Base-by-base conservation (phyloP, 179 eudicot species). In the Amaranthus tricolor region DNA sequence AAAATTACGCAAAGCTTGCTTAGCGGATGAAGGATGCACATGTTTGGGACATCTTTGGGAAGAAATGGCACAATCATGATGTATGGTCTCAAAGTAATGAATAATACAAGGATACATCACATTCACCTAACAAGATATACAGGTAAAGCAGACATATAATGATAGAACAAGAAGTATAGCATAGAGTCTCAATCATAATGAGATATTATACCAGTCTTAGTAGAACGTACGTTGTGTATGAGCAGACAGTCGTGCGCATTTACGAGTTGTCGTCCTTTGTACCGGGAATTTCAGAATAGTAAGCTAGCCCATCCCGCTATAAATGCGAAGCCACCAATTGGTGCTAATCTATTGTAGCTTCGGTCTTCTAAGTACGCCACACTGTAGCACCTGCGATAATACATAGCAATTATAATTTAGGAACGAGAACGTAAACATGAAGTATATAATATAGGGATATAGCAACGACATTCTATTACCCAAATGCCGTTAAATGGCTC, bases 311-410 rank as follows among this genome's bases (percentile, higher is more conserved):
- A 94, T 20, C 90, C 98, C 77, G 86, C 96, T 59, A 92, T 86
- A 76, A 92, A 92, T 2, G 96, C 98, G 74, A 94, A 85, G 72
- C 98, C 98, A 63, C 98, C 98, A n/a, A 92, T 82, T 0, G 97
- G 98, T 24, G 98, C 96, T 56, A 92, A 63, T 43, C 62, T 78
- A 11, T 91, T 82, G 79, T 83, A 94, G 15, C 76, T 90, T 76
- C 98, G 82, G 82, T 94, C 97, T 82, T 94, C 98, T 54, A 86
- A 75, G 65, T 78, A 84, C 14, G 98, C 98, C 85, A 89, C 97
- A n/a, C 80, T 73, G 71, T 94, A 94, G 71, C 98, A 94, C 86
- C 98, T 94, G 90, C 72, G 3, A 79, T 76, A 73, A 63, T 31
- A 16, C 24, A 10, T 20, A 48, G 5, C 5, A 63, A 44, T 2